A percentile compares a stretch with the other conserved stretches of the same genome.
phyloP scores from a whole-genome alignment of 1,139 yeast genomes.

The Blastobotrys illinoisensis region DNA sequence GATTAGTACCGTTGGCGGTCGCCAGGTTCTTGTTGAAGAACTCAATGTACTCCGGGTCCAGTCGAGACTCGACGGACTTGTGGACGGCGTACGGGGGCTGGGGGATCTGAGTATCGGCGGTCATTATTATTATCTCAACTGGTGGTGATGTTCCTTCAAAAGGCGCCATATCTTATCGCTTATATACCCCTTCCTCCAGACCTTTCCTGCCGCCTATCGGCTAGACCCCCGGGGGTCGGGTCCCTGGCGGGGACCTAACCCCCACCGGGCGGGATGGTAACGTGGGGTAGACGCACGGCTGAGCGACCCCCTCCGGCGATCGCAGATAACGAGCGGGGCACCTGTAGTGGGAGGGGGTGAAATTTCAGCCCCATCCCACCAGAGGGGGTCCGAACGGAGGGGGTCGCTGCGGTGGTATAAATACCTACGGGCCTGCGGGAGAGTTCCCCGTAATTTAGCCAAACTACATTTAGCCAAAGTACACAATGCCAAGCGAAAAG shows the following conservation, averaged over 20 bases:
- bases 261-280: not conserved
- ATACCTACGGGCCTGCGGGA: not conserved
- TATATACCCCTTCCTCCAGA: not conserved
- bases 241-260: not conserved
- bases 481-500: constrained; percentile 9
- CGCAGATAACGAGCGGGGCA: not conserved
- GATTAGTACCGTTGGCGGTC: constrained; percentile 29
- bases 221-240: not conserved
- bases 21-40: constrained; percentile 34
- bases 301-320: not conserved
- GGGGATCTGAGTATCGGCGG: constrained; percentile 5
- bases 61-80: constrained; percentile 27
- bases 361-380: not conserved
- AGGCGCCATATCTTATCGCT: constrained; percentile 1
- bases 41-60: constrained; percentile 38
- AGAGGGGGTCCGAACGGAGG: not conserved
- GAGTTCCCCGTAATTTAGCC: not conserved
- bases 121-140: not conserved
- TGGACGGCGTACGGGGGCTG: constrained; percentile 9
- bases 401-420: not conserved
- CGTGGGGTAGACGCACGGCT: not conserved
- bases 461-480: not conserved
- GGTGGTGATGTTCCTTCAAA: not conserved
- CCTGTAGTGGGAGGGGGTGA: not conserved
- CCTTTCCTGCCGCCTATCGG: not conserved